These are phyloP conservation scores for Exidia glandulosa DNA, from an alignment of 768 basidiomycete species.

Conservation along the genomic window DNA sequence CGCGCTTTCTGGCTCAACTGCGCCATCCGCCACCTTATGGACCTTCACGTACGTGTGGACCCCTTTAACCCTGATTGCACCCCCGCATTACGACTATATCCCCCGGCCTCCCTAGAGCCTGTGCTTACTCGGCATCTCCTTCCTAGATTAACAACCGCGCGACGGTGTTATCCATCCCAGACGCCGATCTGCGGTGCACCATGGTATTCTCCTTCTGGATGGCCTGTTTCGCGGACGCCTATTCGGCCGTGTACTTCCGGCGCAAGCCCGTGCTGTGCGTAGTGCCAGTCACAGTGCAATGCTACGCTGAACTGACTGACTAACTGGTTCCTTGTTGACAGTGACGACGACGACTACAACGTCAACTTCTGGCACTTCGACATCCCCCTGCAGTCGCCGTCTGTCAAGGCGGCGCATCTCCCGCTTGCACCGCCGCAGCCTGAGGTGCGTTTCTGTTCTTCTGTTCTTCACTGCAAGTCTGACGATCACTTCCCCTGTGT, in stretches of 20 bases:
- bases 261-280: conserved; percentile 66
- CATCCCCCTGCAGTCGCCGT: conserved; percentile 28
- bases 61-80: too few relatives aligned
- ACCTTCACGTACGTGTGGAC: conserved; percentile 47
- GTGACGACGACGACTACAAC: conserved; percentile 81
- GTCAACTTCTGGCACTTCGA: conserved; percentile 79
- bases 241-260: conserved; percentile 73
- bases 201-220: conserved; percentile 95
- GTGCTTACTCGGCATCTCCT: background rate
- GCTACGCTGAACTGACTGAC: conserved; percentile 11
- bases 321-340: conserved; percentile 15
- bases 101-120: background rate
- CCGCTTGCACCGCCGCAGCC: background rate
- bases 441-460: conserved; percentile 3
- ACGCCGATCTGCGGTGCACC: conserved; percentile 65
- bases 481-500: conserved; percentile 44
- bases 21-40: conserved; percentile 67
- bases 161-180: conserved; percentile 59
- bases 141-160: conserved; percentile 74
- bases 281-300: background rate
- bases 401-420: background rate
- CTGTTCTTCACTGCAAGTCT: background rate
- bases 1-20: conserved; percentile 77
- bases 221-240: conserved; percentile 77
- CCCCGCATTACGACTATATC: too few relatives aligned